phyloP scores from a whole-genome alignment of 2,329 filamentous ascomycete genomes.

The Cucurbitaria berberidis region DNA sequence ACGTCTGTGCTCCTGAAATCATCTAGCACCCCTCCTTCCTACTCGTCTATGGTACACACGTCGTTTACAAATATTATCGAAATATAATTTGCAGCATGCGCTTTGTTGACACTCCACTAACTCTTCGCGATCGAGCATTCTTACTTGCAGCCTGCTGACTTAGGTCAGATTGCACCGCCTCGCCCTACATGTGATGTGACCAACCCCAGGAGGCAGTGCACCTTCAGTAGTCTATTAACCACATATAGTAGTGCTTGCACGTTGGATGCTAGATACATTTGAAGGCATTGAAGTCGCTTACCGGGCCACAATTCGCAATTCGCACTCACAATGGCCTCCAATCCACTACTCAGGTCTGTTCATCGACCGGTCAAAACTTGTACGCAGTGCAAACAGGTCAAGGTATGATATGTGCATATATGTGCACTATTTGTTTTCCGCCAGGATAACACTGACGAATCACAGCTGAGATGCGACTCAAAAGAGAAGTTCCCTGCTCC shows the following conservation, averaged over 20 bases:
- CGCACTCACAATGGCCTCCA: slow-evolving; percentile 3
- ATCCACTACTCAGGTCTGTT: slow-evolving; percentile 14
- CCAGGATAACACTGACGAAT: slow-evolving; percentile 1
- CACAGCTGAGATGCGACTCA: slow-evolving; percentile 27
- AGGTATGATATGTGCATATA: slow-evolving; percentile 13
- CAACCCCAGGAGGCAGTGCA: too few relatives aligned
- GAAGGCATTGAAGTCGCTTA: background rate
- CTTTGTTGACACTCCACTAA: background rate
- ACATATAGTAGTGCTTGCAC: background rate
- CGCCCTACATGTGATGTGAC: background rate
- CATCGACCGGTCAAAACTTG: slow-evolving; percentile 30
- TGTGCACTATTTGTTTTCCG: background rate
- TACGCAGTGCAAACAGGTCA: slow-evolving; percentile 36
- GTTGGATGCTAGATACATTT: background rate
- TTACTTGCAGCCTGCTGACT: background rate
- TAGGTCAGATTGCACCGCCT: background rate
- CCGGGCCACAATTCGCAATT: background rate
- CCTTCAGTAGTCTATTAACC: background rate
- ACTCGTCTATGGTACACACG: too few relatives aligned
- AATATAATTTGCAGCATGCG: too few relatives aligned
- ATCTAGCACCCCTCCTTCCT: too few relatives aligned
- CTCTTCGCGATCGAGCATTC: background rate
- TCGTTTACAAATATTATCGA: too few relatives aligned
- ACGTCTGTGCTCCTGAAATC: too few relatives aligned
- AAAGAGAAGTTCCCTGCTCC: slow-evolving; percentile 28